Percentiles rank a stretch among this genome's conserved stretches.
phyloP scores from a whole-genome alignment of 352 stramenopile species.

The Phytophthora litchii region DNA sequence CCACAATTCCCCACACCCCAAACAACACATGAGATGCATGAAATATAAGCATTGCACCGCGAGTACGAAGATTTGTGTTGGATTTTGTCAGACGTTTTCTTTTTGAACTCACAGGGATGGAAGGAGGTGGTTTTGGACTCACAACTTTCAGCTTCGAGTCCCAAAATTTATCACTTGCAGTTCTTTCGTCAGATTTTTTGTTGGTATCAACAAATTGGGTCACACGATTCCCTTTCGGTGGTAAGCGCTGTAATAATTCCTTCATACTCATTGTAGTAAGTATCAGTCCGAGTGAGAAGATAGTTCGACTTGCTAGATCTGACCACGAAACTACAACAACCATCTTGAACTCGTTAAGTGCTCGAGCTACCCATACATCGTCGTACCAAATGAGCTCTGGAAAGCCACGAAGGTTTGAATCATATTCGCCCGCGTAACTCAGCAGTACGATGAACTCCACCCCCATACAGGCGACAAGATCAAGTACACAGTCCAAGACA shows the following conservation, averaged over 20 bases:
- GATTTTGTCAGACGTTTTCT: background rate
- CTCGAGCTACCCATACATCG: constrained; percentile 31
- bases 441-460: constrained; percentile 20
- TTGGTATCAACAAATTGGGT: background rate
- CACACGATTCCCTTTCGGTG: background rate
- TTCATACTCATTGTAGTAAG: constrained; percentile 30
- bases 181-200: background rate
- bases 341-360: constrained; percentile 37
- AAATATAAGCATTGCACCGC: background rate
- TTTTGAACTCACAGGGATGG: background rate
- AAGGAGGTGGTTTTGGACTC: background rate
- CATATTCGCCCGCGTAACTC: constrained; percentile 19
- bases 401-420: constrained; percentile 9
- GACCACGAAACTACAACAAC: constrained; percentile 35
- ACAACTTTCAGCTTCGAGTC: background rate
- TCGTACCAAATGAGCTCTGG: constrained; percentile 25
- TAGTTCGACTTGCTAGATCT: constrained; percentile 26
- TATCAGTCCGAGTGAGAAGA: constrained; percentile 32
- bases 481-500: constrained; percentile 23
- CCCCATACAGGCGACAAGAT: constrained; percentile 30
- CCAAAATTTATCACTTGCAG: constrained; percentile 6
- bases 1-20: constrained; percentile 11
- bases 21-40: constrained; percentile 19
- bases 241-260: constrained; percentile 13
- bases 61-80: background rate